Evolutionary conservation across 2,329 filamentous ascomycete species (phyloP).

Genomic region (Aphanocladium album): DNA sequence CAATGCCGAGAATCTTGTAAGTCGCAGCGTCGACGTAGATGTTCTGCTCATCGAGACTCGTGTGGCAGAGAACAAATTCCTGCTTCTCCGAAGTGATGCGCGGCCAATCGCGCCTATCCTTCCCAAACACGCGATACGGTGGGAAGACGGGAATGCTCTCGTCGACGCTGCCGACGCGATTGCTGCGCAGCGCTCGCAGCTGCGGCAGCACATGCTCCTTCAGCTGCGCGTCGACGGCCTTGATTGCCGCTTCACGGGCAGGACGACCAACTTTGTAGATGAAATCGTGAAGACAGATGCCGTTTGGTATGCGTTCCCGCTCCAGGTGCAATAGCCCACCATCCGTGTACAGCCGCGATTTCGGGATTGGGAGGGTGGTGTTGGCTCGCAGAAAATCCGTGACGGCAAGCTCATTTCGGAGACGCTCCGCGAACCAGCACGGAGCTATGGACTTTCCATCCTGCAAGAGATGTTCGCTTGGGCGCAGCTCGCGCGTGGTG

Average conservation of each 20-base stretch:
- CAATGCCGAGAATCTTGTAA: background rate
- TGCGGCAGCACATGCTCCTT: background rate
- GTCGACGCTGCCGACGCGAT: background rate
- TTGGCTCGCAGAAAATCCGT: background rate
- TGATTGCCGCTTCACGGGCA: background rate
- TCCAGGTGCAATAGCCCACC: background rate
- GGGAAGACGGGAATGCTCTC: background rate
- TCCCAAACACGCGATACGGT: background rate
- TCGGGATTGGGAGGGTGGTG: background rate
- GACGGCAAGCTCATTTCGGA: background rate
- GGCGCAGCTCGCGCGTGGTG: background rate
- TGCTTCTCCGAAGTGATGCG: background rate
- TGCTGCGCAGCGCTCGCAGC: background rate
- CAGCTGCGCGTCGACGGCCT: background rate
- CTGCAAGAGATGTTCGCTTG: background rate
- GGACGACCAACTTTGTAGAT: background rate
- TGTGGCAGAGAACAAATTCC: conserved; percentile 6
- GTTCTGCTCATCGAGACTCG: background rate
- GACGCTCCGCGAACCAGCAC: conserved; percentile 1
- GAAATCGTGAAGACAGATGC: background rate
- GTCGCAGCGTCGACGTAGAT: background rate
- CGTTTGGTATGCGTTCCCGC: background rate
- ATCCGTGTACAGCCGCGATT: background rate
- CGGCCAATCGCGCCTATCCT: background rate
- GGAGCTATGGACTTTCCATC: background rate